Evolutionary conservation across 2,329 filamentous ascomycete species (phyloP), one percentile per base, ranked within the genome.

Genomic region (Fusarium avenaceum): DNA sequence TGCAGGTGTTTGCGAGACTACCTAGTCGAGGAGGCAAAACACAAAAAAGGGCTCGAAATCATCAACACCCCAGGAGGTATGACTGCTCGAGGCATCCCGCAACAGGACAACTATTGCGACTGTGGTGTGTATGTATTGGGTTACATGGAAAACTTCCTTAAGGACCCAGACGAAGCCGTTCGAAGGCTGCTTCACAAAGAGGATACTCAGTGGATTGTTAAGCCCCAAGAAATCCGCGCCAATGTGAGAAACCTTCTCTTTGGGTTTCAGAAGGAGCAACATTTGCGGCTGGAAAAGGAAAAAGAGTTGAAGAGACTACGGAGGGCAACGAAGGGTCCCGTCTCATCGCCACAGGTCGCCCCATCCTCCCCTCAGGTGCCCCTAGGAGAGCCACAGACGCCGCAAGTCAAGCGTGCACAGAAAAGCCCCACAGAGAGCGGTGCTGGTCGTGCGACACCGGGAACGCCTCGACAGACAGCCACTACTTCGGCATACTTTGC

Each of bases 101-200:
- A 86, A 63, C 96, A 99, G 77, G 80, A 87, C 48, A 98, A 99
- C 75, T 92, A 86, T 71, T 94, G 88, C 64, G 96, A 99, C 76
- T 99, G 96, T 74, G 96, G 96, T 10, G 82, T 97, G 0, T 99
- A 92, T 72, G 82, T 98, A 4, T 82, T 97, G 6, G 91, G 90
- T 4, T 99, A 98, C 74, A 84, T 97, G 53, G 87, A 93, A 68
- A 89, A 92, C 67, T 97, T 99, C 67, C 85, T 96, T 17, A 84
- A 88, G 52, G 81, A 93, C 61, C 95, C 95, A 0, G 88, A 92
- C 65, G 77, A 76, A 1, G 96, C 96, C 69, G 83, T 92, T 17
- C 80, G 80, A 20, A 89, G 87, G 63, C 80, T 97, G 19, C 81
- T 97, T 7, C 85, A 83, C 26, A 87, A 85, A 40, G 85, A 92